Base-by-base conservation (phyloP, 257 asterid genomes). In the Handroanthus guayacan region DNA sequence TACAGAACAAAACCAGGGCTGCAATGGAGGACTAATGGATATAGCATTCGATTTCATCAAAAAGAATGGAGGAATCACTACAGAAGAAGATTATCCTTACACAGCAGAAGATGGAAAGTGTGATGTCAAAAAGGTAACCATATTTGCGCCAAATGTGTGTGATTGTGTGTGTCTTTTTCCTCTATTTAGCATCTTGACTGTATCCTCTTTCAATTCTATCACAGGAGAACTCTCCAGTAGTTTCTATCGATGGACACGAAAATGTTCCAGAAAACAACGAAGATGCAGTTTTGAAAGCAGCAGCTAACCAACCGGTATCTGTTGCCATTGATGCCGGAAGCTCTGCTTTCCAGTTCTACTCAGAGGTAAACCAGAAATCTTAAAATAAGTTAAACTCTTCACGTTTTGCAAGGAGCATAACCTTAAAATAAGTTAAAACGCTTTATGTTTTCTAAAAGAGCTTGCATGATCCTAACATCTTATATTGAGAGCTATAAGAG, bases 11-110 rank as follows among this genome's bases (percentile, higher is more conserved):
- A 95, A 95, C 78, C 71, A 86, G 36, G 99, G 99, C 3, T 95
- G 99, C 73, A 81, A 85, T 79, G 98, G 99, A 71, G 99, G 99
- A 2, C 75, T 91, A 4, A 95, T 95, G 98, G 98, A 95, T 44
- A 9, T 55, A 12, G 99, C 99, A 52, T 91, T 91, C 67, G 90
- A 88, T 0, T 95, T 71, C 82, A 88, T 95, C 39, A 79, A 81
- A 75, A 84, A 77, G 52, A 80, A 74, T 9, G 99, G 99, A 2
- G 99, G 99, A n/a, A 31, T 95, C 39, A 84, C 95, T 4, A 86
- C 96, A 2, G 97, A 92, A 84, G 41, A 75, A 25, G 79, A 20
- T 75, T 92, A 95, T 68, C 99, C 99, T 43, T 95, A 95, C 86
- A 82, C 6, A 31, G 99, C 91, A 60, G 60, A 18, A 61, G 90